Conservation (phyloP, 1,284 basidiomycete genomes). For the Tilletiopsis washingtonensis region DNA sequence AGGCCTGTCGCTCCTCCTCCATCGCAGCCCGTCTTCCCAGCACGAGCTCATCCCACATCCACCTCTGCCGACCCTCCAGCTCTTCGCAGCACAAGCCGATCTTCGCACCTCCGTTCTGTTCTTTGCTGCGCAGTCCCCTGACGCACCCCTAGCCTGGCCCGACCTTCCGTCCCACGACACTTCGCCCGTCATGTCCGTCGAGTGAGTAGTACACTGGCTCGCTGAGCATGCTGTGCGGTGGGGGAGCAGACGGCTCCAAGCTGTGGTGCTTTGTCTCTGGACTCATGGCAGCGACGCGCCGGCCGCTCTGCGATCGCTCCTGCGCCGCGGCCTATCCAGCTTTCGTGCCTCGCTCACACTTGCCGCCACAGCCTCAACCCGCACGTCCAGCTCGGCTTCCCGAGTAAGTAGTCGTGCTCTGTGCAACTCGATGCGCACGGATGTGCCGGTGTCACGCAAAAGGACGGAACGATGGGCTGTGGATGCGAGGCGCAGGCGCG, state of each 20-base stretch:
- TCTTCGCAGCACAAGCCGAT: not conserved
- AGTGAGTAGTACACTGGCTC: constrained; percentile 16
- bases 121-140: not conserved
- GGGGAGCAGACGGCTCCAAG: not conserved
- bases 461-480: too few relatives aligned
- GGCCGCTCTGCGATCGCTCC: not conserved
- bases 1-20: not conserved
- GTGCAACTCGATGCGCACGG: too few relatives aligned
- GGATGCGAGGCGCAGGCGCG: too few relatives aligned
- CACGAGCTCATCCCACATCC: not conserved
- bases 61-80: not conserved
- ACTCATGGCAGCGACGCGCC: not conserved
- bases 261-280: not conserved
- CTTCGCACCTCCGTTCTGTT: not conserved
- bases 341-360: not conserved
- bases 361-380: constrained; percentile 48
- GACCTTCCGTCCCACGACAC: not conserved
- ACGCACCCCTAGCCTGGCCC: not conserved
- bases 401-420: constrained; percentile 53
- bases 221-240: not conserved
- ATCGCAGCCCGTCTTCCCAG: too few relatives aligned
- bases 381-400: constrained; percentile 53
- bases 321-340: not conserved
- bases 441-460: too few relatives aligned
- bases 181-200: constrained; percentile 26